These are phyloP conservation scores for Gentiana dahurica DNA, from an alignment of 257 asterid species.

Conservation along the genomic window DNA sequence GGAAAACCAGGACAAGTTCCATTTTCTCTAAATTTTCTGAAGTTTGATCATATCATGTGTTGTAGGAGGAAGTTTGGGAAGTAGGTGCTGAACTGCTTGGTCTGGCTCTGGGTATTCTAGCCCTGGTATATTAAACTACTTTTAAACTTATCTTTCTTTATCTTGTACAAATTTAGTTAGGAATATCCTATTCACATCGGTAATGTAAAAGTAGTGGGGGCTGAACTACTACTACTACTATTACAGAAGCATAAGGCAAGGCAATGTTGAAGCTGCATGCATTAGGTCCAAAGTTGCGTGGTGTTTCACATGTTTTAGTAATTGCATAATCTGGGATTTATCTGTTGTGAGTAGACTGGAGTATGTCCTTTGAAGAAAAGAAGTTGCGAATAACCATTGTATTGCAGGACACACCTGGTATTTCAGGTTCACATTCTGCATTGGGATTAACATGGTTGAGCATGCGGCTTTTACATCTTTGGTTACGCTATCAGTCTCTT, in stretches of 20 bases:
- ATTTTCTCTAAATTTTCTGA: constrained; percentile 10
- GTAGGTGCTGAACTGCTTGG: constrained; percentile 93
- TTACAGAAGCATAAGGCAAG: no score
- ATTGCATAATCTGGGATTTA: no score
- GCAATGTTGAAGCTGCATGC: no score
- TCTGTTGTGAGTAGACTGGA: no score
- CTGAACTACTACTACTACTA: no score
- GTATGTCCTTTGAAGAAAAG: no score
- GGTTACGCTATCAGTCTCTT: constrained; percentile 87
- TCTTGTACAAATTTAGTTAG: no score
- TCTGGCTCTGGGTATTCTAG: constrained; percentile 75
- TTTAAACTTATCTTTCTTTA: no score
- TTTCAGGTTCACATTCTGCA: constrained; percentile 56
- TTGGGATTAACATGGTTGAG: constrained; percentile 64
- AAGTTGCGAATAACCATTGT: background rate
- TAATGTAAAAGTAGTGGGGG: no score
- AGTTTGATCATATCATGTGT: constrained; percentile 12
- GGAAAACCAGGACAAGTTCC: background rate
- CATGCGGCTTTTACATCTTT: constrained; percentile 76
- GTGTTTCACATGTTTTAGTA: no score
- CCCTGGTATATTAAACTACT: constrained; percentile 44
- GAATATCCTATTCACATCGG: no score
- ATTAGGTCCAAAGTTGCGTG: no score
- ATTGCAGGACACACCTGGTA: constrained; percentile 68
- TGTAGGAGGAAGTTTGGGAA: constrained; percentile 99